Conservation (phyloP, 2,329 filamentous ascomycete genomes). For the Calonectria pteridis region DNA sequence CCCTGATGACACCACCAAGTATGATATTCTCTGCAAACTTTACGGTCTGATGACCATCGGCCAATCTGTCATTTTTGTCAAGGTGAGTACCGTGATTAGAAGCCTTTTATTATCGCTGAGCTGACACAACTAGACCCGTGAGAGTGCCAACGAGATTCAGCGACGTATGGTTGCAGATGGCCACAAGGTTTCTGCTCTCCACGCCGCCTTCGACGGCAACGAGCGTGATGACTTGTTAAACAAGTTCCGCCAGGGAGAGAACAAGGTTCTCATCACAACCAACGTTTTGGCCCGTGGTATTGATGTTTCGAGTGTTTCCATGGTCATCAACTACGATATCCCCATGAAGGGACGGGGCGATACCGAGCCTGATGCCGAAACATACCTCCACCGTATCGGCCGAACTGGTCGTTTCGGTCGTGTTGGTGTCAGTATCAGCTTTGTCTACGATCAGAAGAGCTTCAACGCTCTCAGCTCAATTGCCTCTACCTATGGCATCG, state of each 20-base stretch:
- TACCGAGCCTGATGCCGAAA: conserved; percentile 89
- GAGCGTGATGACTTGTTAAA: conserved; percentile 88
- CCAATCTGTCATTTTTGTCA: conserved; percentile 98
- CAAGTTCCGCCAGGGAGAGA: conserved; percentile 85
- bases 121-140: conserved; percentile 73
- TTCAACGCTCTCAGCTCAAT: conserved; percentile 86
- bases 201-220: conserved; percentile 86
- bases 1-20: conserved; percentile 84
- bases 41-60: conserved; percentile 97
- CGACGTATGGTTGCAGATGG: conserved; percentile 88
- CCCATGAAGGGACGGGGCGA: conserved; percentile 83
- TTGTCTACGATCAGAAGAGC: conserved; percentile 88
- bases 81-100: conserved; percentile 64
- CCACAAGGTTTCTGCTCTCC: conserved; percentile 91
- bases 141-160: conserved; percentile 88
- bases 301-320: conserved; percentile 89
- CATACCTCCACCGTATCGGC: conserved; percentile 97
- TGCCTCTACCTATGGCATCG: conserved; percentile 81
- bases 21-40: conserved; percentile 88
- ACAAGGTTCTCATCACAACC: conserved; percentile 97
- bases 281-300: conserved; percentile 97
- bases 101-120: no score
- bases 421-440: conserved; percentile 95
- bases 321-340: conserved; percentile 98
- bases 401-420: conserved; percentile 97